These are phyloP conservation scores for Hypoxylon sp. DNA, from an alignment of 2,329 filamentous ascomycete genomes.

Conservation along the genomic window DNA sequence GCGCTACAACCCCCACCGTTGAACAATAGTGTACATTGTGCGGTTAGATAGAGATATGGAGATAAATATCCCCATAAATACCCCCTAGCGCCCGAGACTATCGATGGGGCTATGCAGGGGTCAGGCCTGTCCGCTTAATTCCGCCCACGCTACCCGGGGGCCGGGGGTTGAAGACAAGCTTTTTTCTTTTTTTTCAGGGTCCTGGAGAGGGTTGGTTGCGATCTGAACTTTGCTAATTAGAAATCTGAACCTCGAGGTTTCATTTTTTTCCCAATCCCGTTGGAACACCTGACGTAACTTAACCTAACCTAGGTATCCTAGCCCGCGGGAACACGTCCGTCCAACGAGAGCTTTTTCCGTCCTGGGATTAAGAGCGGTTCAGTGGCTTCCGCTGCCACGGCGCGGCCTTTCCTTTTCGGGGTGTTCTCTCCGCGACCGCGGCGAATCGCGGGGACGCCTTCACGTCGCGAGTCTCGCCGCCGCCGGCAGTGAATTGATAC, in stretches of 20 bases:
- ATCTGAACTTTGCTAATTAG: too few species aligned
- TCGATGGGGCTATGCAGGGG: conserved; percentile 33
- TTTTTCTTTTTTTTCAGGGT: conserved; percentile 21
- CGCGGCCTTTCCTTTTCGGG: conserved; percentile 29
- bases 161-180: conserved; percentile 23
- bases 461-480: conserved; percentile 16
- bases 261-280: conserved; percentile 6
- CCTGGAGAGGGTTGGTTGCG: not conserved
- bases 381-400: conserved; percentile 18
- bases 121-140: conserved; percentile 24
- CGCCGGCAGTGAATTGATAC: conserved; percentile 8
- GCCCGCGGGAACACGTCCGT: conserved; percentile 5
- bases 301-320: too few species aligned
- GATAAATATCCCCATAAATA: conserved; percentile 4
- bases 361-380: not conserved
- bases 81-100: conserved; percentile 35
- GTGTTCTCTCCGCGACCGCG: conserved; percentile 23
- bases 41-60: not conserved
- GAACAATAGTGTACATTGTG: conserved; percentile 2
- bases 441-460: conserved; percentile 26
- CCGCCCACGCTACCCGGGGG: conserved; percentile 28
- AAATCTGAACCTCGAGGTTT: not conserved
- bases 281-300: too few species aligned
- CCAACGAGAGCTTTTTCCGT: conserved; percentile 3
- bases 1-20: not conserved